Evolutionary conservation across 1,284 basidiomycete genomes (phyloP).

Genomic region (Termitomyces sp.): DNA sequence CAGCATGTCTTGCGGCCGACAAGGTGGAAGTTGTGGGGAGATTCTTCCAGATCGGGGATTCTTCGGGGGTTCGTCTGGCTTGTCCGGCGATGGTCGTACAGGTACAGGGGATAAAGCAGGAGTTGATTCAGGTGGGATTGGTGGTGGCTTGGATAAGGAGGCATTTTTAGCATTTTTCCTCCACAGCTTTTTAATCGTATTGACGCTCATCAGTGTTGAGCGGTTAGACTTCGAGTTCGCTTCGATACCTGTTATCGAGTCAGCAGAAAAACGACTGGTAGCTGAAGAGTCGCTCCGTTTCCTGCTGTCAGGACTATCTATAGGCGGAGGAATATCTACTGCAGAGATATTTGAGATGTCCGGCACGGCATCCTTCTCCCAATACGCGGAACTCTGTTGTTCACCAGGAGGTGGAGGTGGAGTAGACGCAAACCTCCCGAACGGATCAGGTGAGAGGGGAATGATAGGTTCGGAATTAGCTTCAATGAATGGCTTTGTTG

Average conservation of each 20-base stretch:
- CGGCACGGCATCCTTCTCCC: slow-evolving; percentile 29
- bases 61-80: slow-evolving; percentile 30
- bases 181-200: slow-evolving; percentile 68
- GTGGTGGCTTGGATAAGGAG: slow-evolving; percentile 19
- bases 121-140: slow-evolving; percentile 23
- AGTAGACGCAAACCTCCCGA: slow-evolving; percentile 61
- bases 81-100: slow-evolving; percentile 34
- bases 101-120: slow-evolving; percentile 17
- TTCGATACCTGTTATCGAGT: slow-evolving; percentile 50
- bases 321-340: slow-evolving; percentile 1
- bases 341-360: slow-evolving; percentile 1
- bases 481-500: slow-evolving; percentile 17
- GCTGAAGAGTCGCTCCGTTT: slow-evolving; percentile 20
- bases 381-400: slow-evolving; percentile 29
- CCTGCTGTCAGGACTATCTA: slow-evolving; percentile 1
- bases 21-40: slow-evolving; percentile 21
- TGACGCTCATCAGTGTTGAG: slow-evolving; percentile 56
- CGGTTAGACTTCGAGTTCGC: slow-evolving; percentile 26
- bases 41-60: slow-evolving; percentile 23
- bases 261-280: slow-evolving; percentile 67
- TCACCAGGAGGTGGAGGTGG: slow-evolving; percentile 33
- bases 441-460: slow-evolving; percentile 75
- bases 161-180: slow-evolving; percentile 59
- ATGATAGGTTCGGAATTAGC: slow-evolving; percentile 40
- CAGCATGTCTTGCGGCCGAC: slow-evolving; percentile 20